These are phyloP conservation scores for Amanita subjunquillea DNA, from an alignment of 768 basidiomycete species.

Conservation along the genomic window DNA sequence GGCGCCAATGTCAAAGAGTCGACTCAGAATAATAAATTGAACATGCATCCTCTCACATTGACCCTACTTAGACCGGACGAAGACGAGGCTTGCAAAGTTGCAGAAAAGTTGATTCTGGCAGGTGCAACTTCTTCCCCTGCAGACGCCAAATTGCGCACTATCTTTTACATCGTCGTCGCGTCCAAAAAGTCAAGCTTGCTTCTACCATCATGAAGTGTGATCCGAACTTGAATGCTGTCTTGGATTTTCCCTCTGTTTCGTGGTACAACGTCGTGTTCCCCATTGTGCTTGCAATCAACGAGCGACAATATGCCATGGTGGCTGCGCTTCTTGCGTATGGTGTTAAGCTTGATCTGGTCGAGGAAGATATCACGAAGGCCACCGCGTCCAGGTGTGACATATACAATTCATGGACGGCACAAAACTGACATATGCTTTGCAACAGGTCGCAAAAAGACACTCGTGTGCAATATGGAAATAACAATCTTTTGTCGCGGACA, in stretches of 20 bases:
- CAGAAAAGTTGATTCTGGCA: slow-evolving; percentile 27
- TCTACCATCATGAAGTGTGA: slow-evolving; percentile 30
- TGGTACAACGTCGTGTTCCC: neutral
- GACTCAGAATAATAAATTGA: slow-evolving; percentile 17
- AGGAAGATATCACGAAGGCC: slow-evolving; percentile 5
- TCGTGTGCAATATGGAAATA: neutral
- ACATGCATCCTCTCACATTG: slow-evolving; percentile 27
- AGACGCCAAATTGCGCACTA: slow-evolving; percentile 24
- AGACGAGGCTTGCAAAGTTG: slow-evolving; percentile 26
- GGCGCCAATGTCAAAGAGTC: slow-evolving; percentile 35
- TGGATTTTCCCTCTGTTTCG: neutral
- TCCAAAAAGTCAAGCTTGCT: slow-evolving; percentile 27
- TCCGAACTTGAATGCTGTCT: slow-evolving; percentile 17
- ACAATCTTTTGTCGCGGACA: neutral
- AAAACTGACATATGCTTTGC: neutral
- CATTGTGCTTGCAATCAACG: neutral
- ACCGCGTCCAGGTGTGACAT: neutral
- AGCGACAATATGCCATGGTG: neutral
- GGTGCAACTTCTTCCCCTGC: slow-evolving; percentile 34
- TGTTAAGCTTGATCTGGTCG: neutral
- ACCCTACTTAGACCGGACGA: slow-evolving; percentile 31
- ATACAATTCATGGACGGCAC: neutral
- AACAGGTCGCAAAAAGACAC: neutral
- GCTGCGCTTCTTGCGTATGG: slow-evolving; percentile 1
- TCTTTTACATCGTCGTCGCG: slow-evolving; percentile 29